A percentile compares a stretch with the other conserved stretches of the same genome.
Conservation (phyloP, 2,329 filamentous ascomycete genomes). For the Fusarium coicis region DNA sequence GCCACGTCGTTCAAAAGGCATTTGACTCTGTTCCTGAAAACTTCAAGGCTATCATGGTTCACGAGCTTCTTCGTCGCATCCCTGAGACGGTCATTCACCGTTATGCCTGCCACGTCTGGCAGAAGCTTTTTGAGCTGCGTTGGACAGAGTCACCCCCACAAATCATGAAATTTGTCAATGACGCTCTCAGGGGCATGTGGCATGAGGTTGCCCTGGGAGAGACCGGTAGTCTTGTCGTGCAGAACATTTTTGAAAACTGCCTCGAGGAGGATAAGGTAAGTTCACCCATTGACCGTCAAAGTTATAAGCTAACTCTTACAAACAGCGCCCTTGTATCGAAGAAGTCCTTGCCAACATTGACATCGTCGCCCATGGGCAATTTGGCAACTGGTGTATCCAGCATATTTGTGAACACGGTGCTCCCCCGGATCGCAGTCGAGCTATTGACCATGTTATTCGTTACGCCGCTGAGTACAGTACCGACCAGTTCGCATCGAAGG, state of each 20-base stretch:
- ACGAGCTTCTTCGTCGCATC: conserved; percentile 92
- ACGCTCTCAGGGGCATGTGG: conserved; percentile 96
- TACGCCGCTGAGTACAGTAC: conserved; percentile 97
- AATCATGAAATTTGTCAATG: conserved; percentile 99
- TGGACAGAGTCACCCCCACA: conserved; percentile 96
- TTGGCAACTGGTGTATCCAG: conserved; percentile 99
- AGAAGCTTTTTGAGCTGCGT: conserved; percentile 97
- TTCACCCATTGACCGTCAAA: neutral
- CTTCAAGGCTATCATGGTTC: conserved; percentile 99
- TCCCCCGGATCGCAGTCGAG: conserved; percentile 88
- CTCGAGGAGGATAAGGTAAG: conserved; percentile 96
- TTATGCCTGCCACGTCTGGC: conserved; percentile 99
- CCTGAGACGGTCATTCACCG: conserved; percentile 98
- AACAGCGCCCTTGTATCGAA: conserved; percentile 94
- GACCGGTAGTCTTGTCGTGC: conserved; percentile 96
- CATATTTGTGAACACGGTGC: conserved; percentile 98
- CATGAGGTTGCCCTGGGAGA: conserved; percentile 97
- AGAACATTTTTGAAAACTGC: conserved; percentile 99
- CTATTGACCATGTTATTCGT: conserved; percentile 93
- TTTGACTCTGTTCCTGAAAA: conserved; percentile 98
- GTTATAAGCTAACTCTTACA: conserved; percentile 26
- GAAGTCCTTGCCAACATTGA: conserved; percentile 96
- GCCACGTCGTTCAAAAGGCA: conserved; percentile 97
- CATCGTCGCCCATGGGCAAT: conserved; percentile 95
- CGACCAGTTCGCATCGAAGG: conserved; percentile 98